Base-by-base conservation (phyloP, 1,284 basidiomycete genomes). In the Prillingera fragicola region DNA sequence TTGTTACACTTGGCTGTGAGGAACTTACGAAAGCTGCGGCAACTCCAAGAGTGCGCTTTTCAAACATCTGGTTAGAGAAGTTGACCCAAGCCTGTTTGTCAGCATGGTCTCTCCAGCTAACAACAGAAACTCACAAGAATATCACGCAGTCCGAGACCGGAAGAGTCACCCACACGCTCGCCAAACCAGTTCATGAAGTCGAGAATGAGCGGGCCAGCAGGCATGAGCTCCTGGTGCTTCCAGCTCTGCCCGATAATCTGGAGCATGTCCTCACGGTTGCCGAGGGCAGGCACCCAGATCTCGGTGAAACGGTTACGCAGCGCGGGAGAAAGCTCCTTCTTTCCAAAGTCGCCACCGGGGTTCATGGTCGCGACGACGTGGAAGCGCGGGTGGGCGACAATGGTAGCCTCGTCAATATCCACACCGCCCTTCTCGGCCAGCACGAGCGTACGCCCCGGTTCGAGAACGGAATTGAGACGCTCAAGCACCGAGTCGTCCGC, bases 401-500 rank as follows among this genome's bases (percentile, higher is more conserved):
- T 76, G 13, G 78, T 77, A 17, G 84, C 80, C 50, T 84, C 76
- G 28, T 83, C 82, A 12, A 80, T 74, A 47, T 84, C 80, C 27
- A 78, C 79, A 5, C 88, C 89, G 1, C 90, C 89, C 43, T 84
- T 85, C 69, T 99, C 95, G 2, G 95, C 94, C 8, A 99, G 78
- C 2, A 97, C 85, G 22, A 99, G 81, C 0, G 83, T 87, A 22
- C 96, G 79, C 2, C 80, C 83, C 2, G 91, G 84, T 64, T 99
- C 95, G 21, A 99, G 77, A 14, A 97, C 94, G 52, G 90, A 95
- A 69, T 99, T 99, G 45, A 99, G 78, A 31, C 95, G 83, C 68
- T 99, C 95, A 1, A 99, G 81, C 3, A 99, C 95, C 1, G 92
- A 96, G 66, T 99, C 95, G 63, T 99, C 95, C 1, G 95, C 95